Evolutionary conservation across 192 early-diverging fungal species (phyloP).

Genomic region (Backusella westeae): DNA sequence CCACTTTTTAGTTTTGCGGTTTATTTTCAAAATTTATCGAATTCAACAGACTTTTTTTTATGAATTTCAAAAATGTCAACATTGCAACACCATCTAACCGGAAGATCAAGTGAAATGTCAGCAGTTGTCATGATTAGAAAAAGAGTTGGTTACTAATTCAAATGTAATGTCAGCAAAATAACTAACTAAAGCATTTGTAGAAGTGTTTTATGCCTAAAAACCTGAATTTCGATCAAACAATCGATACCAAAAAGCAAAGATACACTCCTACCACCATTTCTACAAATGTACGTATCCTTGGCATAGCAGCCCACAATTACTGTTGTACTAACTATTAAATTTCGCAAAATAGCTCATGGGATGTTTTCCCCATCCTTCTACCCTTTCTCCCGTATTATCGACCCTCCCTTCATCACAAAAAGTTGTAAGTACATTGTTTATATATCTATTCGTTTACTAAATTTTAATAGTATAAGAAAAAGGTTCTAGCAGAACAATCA

Average conservation of each 20-base stretch:
- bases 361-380: not conserved
- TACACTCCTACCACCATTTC: not conserved
- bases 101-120: not conserved
- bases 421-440: not conserved
- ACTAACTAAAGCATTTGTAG: not conserved
- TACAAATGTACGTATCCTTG: not conserved
- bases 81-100: not conserved
- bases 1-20: not conserved
- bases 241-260: not conserved
- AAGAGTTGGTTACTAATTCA: not conserved
- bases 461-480: no score
- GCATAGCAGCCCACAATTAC: not conserved
- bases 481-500: not conserved
- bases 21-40: not conserved
- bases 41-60: not conserved
- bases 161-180: not conserved
- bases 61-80: not conserved
- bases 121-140: not conserved
- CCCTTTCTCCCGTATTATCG: not conserved
- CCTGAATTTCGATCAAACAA: not conserved
- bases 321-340: not conserved
- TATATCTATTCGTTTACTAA: not conserved
- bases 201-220: not conserved
- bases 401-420: not conserved
- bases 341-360: not conserved